These are phyloP conservation scores for Borovskyia barvae DNA, from an alignment of 208 protist species.

Conservation along the genomic window DNA sequence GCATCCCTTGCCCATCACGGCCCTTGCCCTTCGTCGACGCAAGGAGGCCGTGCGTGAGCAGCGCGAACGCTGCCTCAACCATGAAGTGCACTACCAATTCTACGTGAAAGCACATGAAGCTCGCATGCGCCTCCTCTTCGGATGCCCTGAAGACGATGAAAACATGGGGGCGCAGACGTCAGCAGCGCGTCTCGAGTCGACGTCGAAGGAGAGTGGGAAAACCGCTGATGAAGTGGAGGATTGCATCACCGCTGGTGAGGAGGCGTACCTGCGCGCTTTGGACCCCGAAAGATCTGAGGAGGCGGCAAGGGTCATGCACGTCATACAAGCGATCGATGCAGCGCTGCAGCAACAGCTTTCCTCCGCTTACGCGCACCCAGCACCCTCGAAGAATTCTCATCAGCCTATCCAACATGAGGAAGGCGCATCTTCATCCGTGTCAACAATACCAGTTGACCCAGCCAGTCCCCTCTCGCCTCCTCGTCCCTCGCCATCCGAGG, in stretches of 20 bases:
- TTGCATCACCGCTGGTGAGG: constrained; percentile 4
- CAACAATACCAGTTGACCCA: too few relatives aligned
- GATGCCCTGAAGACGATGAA: not conserved
- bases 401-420: too few relatives aligned
- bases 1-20: not conserved
- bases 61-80: constrained; percentile 6
- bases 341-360: constrained; percentile 27
- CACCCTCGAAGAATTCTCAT: not conserved
- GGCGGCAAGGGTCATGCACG: constrained; percentile 24
- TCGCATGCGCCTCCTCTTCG: constrained; percentile 34
- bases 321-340: constrained; percentile 27
- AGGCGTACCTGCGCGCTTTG: constrained; percentile 23
- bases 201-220: not conserved
- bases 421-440: too few relatives aligned
- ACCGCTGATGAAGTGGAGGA: not conserved
- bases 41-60: not conserved
- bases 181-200: not conserved
- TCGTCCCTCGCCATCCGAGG: too few relatives aligned
- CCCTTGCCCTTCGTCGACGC: constrained; percentile 9
- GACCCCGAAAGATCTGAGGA: constrained; percentile 20
- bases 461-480: too few relatives aligned
- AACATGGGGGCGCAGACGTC: not conserved
- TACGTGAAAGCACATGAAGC: constrained; percentile 31
- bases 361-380: constrained; percentile 3
- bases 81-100: constrained; percentile 23